Conservation (phyloP, 2,329 filamentous ascomycete genomes). For the Leptosphaerulina australis region DNA sequence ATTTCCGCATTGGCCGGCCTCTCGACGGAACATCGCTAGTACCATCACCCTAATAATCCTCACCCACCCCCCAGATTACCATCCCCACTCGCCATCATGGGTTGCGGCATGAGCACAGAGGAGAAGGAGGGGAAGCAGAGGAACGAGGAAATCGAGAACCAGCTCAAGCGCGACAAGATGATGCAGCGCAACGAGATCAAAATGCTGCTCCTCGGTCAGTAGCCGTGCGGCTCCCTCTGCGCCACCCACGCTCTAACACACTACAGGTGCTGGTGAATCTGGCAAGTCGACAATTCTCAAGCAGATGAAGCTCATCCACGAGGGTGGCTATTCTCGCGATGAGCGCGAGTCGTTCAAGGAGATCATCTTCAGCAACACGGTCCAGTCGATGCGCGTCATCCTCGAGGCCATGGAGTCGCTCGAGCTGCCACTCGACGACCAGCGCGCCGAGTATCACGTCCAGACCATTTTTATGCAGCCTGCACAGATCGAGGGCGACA, state of each 20-base stretch:
- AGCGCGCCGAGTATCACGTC: slow-evolving; percentile 93
- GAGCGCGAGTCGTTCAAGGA: slow-evolving; percentile 73
- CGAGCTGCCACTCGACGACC: slow-evolving; percentile 84
- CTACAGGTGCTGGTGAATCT: slow-evolving; percentile 90
- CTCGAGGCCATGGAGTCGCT: slow-evolving; percentile 72
- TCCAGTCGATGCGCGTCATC: slow-evolving; percentile 73
- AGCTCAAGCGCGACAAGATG: slow-evolving; percentile 98
- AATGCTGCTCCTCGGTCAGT: slow-evolving; percentile 95
- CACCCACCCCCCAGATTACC: slow-evolving; percentile 13
- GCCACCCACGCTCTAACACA: slow-evolving; percentile 34
- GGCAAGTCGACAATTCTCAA: slow-evolving; percentile 94
- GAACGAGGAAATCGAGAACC: slow-evolving; percentile 99
- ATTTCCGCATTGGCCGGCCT: slow-evolving; percentile 46
- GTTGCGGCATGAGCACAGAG: slow-evolving; percentile 99
- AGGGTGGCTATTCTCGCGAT: slow-evolving; percentile 97
- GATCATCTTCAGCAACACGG: slow-evolving; percentile 74
- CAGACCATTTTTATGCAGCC: slow-evolving; percentile 99
- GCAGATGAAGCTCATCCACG: slow-evolving; percentile 99
- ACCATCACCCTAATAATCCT: slow-evolving; percentile 38
- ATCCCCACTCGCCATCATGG: slow-evolving; percentile 71
- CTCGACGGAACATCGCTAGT: slow-evolving; percentile 37
- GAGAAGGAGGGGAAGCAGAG: slow-evolving; percentile 99
- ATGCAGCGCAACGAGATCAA: slow-evolving; percentile 99
- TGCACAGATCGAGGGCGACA: slow-evolving; percentile 93
- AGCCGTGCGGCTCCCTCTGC: slow-evolving; percentile 19